Base-by-base conservation (phyloP, 208 protist genomes). In the Acanthamoeba royreba region DNA sequence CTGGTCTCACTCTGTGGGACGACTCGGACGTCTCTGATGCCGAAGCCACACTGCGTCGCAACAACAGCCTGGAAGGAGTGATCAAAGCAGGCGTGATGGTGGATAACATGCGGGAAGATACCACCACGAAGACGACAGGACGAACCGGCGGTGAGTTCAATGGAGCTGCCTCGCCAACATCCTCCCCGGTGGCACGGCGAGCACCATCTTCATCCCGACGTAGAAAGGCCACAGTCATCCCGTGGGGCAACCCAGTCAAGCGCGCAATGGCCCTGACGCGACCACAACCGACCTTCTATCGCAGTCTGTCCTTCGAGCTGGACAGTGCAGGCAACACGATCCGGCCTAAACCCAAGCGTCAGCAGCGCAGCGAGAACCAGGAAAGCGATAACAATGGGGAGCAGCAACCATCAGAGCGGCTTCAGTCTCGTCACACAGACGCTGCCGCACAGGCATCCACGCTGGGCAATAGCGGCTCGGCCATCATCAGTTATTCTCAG, bases 221-320 rank as follows among this genome's bases (percentile, higher is more conserved):
- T n/a, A n/a, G n/a, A n/a, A n/a, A n/a, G n/a, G n/a, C n/a, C n/a
- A n/a, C n/a, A n/a, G n/a, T n/a, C n/a, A n/a, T n/a, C n/a, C n/a
- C n/a, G n/a, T n/a, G n/a, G n/a, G n/a, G n/a, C n/a, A n/a, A n/a
- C n/a, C n/a, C n/a, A n/a, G n/a, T n/a, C n/a, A n/a, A n/a, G 25
- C 43, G 17, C 74, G n/a, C 43, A 49, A 42, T 33, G 43, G 38
- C 43, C 28, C 74, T 5, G 38, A 33, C 38, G 43, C 40, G 74
- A 28, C 74, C 74, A 4, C 25, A 85, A 4, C 43, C 28, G 7
- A 85, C 74, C 43, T 85, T 85, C 74, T 85, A 53, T n/a, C 74
- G 74, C 74, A 85, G 74, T 85, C 74, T 85, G 43, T 85, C 74
- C 11, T 85, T 85, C 43, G 74, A 85, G 74, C 43, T 85, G 43